phyloP scores from a whole-genome alignment of 1,284 basidiomycete species.

The Leucoagaricus sp. region DNA sequence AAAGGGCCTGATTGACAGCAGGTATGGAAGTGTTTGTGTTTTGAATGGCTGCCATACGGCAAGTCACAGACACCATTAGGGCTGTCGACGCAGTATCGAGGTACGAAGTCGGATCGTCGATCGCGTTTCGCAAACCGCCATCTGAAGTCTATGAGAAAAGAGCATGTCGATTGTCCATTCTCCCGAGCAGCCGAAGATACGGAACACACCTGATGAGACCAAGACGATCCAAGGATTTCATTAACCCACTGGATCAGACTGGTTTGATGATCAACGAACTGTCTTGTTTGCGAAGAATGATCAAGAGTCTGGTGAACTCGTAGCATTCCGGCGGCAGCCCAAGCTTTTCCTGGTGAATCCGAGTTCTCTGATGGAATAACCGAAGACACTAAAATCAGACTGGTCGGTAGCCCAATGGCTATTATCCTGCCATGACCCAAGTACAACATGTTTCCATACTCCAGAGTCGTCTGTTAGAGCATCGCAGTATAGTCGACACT shows the following conservation, averaged over 20 bases:
- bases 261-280: conserved; percentile 43
- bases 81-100: conserved; percentile 54
- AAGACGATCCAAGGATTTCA: conserved; percentile 55
- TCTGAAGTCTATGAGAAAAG: conserved; percentile 36
- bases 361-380: not conserved
- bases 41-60: conserved; percentile 42
- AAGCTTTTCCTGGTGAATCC: conserved; percentile 54
- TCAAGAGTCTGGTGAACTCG: conserved; percentile 60
- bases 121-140: conserved; percentile 54
- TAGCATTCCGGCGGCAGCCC: conserved; percentile 70
- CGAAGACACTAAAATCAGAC: conserved; percentile 19
- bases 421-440: conserved; percentile 46
- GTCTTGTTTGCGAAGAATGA: conserved; percentile 40
- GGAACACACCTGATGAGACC: conserved; percentile 45
- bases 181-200: not conserved
- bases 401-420: conserved; percentile 61
- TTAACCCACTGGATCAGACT: conserved; percentile 59
- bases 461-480: conserved; percentile 43
- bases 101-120: conserved; percentile 48
- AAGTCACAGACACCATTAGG: conserved; percentile 53
- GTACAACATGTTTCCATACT: conserved; percentile 56
- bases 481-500: conserved; percentile 65
- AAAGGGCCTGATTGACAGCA: conserved; percentile 43
- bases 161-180: conserved; percentile 2
- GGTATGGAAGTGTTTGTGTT: conserved; percentile 36